Evolutionary conservation across 2,329 filamentous ascomycete species (phyloP).

Genomic region (Aspergillus pseudotamarii): DNA sequence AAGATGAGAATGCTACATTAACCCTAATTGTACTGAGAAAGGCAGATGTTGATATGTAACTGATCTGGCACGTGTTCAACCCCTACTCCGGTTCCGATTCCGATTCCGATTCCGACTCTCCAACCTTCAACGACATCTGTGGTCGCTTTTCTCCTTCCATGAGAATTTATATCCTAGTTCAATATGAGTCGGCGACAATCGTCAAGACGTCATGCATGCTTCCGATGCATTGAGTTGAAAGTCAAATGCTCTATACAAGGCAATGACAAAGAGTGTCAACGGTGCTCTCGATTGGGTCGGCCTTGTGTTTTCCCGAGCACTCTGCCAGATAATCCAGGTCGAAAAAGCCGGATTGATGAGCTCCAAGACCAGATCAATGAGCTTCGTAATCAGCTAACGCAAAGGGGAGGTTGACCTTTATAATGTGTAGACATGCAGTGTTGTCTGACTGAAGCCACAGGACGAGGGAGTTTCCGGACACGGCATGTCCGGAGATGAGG

Average conservation of each 20-base stretch:
- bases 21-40: not conserved
- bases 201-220: slow-evolving; percentile 12
- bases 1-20: not conserved
- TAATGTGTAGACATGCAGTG: not conserved
- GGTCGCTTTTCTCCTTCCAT: not conserved
- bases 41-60: not conserved
- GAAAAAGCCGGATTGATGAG: slow-evolving; percentile 10
- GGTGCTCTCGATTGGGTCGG: slow-evolving; percentile 15
- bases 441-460: not conserved
- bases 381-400: not conserved
- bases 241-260: slow-evolving; percentile 11
- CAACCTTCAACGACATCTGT: not conserved
- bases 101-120: not conserved
- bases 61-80: not conserved
- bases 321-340: not conserved
- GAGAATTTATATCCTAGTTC: not conserved
- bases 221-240: slow-evolving; percentile 15
- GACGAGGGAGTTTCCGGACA: not conserved
- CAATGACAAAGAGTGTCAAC: slow-evolving; percentile 7
- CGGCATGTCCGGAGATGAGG: not conserved
- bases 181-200: slow-evolving; percentile 11
- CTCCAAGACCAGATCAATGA: slow-evolving; percentile 13
- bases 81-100: not conserved
- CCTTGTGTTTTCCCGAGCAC: slow-evolving; percentile 6
- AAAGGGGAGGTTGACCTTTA: not conserved